Evolutionary conservation across 2,329 filamentous ascomycete species (phyloP).

Genomic region (Scleromitrula shiraiana): DNA sequence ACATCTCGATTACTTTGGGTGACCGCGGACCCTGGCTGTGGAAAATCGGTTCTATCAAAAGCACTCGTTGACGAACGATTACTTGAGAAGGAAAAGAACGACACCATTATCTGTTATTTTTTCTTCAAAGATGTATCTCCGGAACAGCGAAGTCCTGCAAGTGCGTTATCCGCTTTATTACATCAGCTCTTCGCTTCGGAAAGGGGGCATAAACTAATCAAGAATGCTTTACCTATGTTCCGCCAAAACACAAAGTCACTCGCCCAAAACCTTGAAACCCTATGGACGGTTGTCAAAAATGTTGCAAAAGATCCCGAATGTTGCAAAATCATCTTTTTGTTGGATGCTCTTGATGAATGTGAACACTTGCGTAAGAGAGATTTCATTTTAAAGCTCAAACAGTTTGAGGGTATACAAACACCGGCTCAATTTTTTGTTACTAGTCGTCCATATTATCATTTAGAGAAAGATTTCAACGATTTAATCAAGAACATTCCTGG

Average conservation of each 20-base stretch:
- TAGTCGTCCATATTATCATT: constrained; percentile 7
- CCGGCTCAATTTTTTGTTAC: constrained; percentile 1
- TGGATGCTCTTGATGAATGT: constrained; percentile 10
- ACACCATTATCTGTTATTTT: constrained; percentile 5
- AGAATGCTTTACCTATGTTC: constrained; percentile 1
- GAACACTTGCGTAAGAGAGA: not conserved
- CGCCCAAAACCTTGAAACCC: not conserved
- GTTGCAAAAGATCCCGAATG: constrained; percentile 2
- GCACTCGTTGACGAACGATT: constrained; percentile 3
- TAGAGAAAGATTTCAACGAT: not conserved
- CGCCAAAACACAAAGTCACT: not conserved
- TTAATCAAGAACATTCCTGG: not conserved
- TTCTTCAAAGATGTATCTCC: constrained; percentile 7
- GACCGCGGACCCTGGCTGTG: constrained; percentile 7
- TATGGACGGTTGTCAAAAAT: constrained; percentile 1
- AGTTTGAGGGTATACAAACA: not conserved
- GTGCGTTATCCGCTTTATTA: constrained; percentile 3
- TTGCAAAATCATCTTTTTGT: constrained; percentile 1
- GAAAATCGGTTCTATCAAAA: constrained; percentile 8
- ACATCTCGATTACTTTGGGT: constrained; percentile 3
- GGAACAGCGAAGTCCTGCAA: not conserved
- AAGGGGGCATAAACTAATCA: not conserved
- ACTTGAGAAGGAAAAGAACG: not conserved
- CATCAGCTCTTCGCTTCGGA: constrained; percentile 6
- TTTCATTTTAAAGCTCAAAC: constrained; percentile 1